These are phyloP conservation scores for Ophiostoma sp. DNA, from an alignment of 2,329 filamentous ascomycete genomes.

Conservation along the genomic window DNA sequence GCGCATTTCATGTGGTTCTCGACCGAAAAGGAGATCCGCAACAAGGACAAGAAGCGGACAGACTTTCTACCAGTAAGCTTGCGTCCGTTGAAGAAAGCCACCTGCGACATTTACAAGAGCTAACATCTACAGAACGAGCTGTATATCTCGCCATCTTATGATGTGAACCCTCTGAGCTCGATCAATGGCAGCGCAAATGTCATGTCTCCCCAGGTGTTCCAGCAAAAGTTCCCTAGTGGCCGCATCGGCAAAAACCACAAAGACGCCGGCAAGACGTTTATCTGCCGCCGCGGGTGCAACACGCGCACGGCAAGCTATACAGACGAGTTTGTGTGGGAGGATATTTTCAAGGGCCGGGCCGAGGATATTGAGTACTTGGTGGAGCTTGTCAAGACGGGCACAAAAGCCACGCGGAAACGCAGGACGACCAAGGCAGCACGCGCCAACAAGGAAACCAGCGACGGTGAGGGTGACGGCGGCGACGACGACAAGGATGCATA, in stretches of 20 bases:
- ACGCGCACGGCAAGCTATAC: constrained; percentile 86
- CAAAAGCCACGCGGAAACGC: constrained; percentile 62
- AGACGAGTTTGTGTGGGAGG: constrained; percentile 86
- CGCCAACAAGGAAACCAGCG: constrained; percentile 19
- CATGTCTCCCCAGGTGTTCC: constrained; percentile 66
- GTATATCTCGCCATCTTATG: constrained; percentile 83
- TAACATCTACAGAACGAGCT: constrained; percentile 65
- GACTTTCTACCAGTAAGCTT: constrained; percentile 63
- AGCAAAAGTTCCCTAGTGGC: constrained; percentile 65
- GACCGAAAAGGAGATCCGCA: constrained; percentile 81
- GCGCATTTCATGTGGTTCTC: constrained; percentile 96
- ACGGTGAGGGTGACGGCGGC: background rate
- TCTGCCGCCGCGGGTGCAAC: constrained; percentile 86
- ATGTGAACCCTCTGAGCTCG: constrained; percentile 77
- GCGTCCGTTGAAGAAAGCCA: background rate
- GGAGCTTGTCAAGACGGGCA: constrained; percentile 63
- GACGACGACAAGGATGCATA: constrained; percentile 3
- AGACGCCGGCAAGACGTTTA: constrained; percentile 78
- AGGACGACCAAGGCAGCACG: constrained; percentile 30
- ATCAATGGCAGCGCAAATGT: constrained; percentile 87
- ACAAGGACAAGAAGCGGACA: constrained; percentile 71
- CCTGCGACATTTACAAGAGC: background rate
- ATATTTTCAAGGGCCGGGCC: constrained; percentile 63
- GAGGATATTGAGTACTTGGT: constrained; percentile 63
- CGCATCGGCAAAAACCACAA: constrained; percentile 66